These are phyloP conservation scores for Termitomyces sp. DNA, from an alignment of 1,284 basidiomycete species.

Conservation along the genomic window DNA sequence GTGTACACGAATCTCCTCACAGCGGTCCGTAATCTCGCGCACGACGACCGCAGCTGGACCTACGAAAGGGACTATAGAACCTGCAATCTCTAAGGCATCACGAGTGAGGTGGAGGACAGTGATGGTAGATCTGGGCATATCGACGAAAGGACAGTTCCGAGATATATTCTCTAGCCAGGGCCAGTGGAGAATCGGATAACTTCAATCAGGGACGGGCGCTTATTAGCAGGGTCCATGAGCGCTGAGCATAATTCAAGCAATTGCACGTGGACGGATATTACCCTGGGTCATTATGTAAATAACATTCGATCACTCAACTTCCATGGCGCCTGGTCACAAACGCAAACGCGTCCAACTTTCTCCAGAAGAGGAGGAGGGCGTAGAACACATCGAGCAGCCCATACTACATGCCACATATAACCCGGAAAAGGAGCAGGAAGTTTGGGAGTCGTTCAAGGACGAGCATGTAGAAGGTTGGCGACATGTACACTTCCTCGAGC, in stretches of 20 bases:
- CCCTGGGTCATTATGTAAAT: not conserved
- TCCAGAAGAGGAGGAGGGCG: slow-evolving; percentile 26
- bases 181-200: slow-evolving; percentile 10
- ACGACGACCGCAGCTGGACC: slow-evolving; percentile 35
- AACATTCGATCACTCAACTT: slow-evolving; percentile 8
- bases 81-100: slow-evolving; percentile 35
- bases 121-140: not conserved
- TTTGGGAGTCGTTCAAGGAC: slow-evolving; percentile 76
- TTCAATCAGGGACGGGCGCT: not conserved
- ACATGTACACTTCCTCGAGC: not conserved
- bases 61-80: slow-evolving; percentile 37
- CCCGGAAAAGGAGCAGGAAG: slow-evolving; percentile 49
- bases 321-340: slow-evolving; percentile 36
- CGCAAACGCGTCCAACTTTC: slow-evolving; percentile 42
- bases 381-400: slow-evolving; percentile 14
- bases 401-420: slow-evolving; percentile 16
- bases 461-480: slow-evolving; percentile 71
- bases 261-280: slow-evolving; percentile 6
- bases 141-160: not conserved
- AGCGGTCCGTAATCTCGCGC: slow-evolving; percentile 35
- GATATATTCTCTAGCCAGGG: not conserved
- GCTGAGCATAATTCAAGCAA: not conserved
- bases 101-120: slow-evolving; percentile 19
- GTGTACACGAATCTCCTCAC: slow-evolving; percentile 38
- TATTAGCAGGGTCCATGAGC: not conserved